Conservation (phyloP, 768 basidiomycete genomes). For the Panus rudis region DNA sequence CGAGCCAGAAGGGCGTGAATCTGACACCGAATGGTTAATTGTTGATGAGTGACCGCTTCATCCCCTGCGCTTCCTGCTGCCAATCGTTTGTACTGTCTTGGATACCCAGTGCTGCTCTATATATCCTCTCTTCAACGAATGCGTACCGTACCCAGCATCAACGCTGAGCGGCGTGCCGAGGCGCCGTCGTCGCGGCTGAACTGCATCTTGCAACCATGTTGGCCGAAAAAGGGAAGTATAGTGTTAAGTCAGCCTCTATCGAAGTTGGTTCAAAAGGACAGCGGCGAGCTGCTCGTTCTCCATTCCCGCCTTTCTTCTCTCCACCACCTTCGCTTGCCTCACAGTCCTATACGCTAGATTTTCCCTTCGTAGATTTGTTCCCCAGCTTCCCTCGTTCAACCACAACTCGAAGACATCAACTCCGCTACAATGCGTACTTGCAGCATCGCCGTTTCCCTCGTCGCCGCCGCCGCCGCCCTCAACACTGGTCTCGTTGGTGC, state of each 20-base stretch:
- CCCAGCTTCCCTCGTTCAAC: slow-evolving; percentile 2
- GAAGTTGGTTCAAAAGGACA: not conserved
- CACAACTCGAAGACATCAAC: slow-evolving; percentile 6
- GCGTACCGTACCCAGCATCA: no score
- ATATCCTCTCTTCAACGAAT: slow-evolving; percentile 16
- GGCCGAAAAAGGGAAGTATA: slow-evolving; percentile 6
- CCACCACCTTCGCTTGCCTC: slow-evolving; percentile 3
- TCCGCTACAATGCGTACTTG: slow-evolving; percentile 19
- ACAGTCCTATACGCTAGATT: slow-evolving; percentile 9
- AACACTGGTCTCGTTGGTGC: slow-evolving; percentile 14
- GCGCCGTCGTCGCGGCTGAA: not conserved
- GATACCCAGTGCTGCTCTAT: slow-evolving; percentile 20
- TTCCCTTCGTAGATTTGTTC: slow-evolving; percentile 8
- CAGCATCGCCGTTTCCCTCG: slow-evolving; percentile 17
- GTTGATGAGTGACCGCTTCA: slow-evolving; percentile 36
- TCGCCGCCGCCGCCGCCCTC: slow-evolving; percentile 17
- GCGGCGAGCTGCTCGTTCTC: not conserved
- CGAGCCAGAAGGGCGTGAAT: slow-evolving; percentile 60
- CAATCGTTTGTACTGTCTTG: slow-evolving; percentile 5
- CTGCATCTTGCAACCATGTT: not conserved
- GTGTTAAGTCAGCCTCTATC: slow-evolving; percentile 9
- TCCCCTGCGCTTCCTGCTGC: slow-evolving; percentile 4
- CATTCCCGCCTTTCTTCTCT: not conserved
- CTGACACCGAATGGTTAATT: slow-evolving; percentile 90
- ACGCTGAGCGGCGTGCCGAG: slow-evolving; percentile 2